Evolutionary conservation across 495 filamentous ascomycete species (phyloP).

Genomic region (Annulohypoxylon nitens): DNA sequence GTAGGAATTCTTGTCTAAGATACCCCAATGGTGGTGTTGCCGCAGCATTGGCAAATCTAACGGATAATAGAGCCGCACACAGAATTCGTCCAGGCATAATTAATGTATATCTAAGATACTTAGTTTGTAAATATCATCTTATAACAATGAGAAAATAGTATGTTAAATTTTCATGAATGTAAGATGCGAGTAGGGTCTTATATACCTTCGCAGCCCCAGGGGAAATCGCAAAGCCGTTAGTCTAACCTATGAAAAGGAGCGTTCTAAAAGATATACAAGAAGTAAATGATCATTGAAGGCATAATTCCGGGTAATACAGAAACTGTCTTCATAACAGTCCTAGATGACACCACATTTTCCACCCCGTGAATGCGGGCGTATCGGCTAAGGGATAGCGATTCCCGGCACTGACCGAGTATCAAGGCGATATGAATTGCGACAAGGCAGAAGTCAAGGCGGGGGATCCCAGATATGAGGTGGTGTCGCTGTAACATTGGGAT

Average conservation of each 20-base stretch:
- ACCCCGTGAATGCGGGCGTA: neutral
- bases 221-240: neutral
- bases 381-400: neutral
- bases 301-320: neutral
- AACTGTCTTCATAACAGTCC: neutral
- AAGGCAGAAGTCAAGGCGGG: neutral
- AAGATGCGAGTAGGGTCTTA: neutral
- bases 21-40: constrained; percentile 17
- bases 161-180: neutral
- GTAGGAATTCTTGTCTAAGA: constrained; percentile 16
- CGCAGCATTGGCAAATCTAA: neutral
- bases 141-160: neutral
- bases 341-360: neutral
- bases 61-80: neutral
- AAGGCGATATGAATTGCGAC: neutral
- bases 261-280: no score
- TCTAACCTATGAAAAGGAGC: neutral
- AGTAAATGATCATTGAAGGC: constrained; percentile 1
- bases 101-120: neutral
- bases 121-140: neutral
- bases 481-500: constrained; percentile 8
- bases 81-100: constrained; percentile 18
- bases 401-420: neutral
- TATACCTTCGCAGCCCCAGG: neutral
- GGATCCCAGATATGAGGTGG: neutral